Evolutionary conservation across 495 filamentous ascomycete species (phyloP).

Genomic region (Aspergillus bertholletiae): DNA sequence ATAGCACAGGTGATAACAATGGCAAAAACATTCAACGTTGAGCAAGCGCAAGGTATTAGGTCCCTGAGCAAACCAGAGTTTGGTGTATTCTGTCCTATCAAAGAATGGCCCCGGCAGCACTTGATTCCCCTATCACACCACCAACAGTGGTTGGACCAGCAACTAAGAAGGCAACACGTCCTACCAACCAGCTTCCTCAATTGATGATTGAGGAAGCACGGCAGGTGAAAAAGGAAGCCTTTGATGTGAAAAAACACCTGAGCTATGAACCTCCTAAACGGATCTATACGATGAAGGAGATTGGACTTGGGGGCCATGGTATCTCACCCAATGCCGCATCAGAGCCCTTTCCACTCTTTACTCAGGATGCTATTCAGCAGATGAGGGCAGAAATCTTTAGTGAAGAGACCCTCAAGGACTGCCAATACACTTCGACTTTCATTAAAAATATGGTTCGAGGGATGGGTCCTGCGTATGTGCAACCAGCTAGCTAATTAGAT

Average conservation of each 20-base stretch:
- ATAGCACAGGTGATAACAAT: too few relatives aligned
- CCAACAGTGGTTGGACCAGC: conserved; percentile 12
- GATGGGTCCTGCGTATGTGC: conserved; percentile 58
- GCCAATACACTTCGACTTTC: conserved; percentile 57
- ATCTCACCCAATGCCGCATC: conserved; percentile 65
- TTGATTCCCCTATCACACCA: too few relatives aligned
- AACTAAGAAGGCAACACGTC: conserved; percentile 18
- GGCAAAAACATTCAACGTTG: too few relatives aligned
- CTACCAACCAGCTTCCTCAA: conserved; percentile 11
- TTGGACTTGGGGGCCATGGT: conserved; percentile 51
- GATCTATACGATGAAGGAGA: conserved; percentile 53
- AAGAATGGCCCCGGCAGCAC: too few relatives aligned
- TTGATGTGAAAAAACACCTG: conserved; percentile 52
- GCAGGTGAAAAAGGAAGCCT: conserved; percentile 12
- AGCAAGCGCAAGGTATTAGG: too few relatives aligned
- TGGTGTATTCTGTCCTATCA: too few relatives aligned
- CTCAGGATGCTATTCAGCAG: conserved; percentile 55
- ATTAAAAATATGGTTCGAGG: conserved; percentile 61
- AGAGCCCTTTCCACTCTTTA: conserved; percentile 68
- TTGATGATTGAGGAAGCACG: conserved; percentile 10
- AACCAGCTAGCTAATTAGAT: background rate
- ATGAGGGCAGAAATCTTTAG: conserved; percentile 66
- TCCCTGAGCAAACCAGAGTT: too few relatives aligned
- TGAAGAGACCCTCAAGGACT: conserved; percentile 56
- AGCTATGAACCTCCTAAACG: conserved; percentile 36